Evolutionary conservation across 2,329 filamentous ascomycete species (phyloP).

Genomic region (Harringtonia aguacate): DNA sequence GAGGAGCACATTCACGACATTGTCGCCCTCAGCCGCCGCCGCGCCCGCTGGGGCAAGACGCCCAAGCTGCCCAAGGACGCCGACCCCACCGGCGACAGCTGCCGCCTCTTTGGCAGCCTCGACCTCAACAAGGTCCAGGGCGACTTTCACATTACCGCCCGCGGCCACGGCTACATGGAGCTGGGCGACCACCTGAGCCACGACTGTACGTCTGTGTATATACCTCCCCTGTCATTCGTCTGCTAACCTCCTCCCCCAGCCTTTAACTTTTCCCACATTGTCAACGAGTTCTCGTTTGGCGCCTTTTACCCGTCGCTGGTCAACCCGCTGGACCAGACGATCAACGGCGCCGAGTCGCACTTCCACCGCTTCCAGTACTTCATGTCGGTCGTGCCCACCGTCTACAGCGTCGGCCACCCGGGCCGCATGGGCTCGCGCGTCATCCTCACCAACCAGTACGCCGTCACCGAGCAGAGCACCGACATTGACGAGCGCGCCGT

Average conservation of each 20-base stretch:
- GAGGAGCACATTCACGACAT: conserved; percentile 92
- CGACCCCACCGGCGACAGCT: conserved; percentile 58
- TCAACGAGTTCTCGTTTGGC: conserved; percentile 93
- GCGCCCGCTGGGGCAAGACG: conserved; percentile 63
- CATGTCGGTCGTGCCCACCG: conserved; percentile 85
- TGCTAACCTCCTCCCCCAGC: conserved; percentile 36
- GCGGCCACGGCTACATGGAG: conserved; percentile 90
- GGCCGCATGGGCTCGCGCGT: conserved; percentile 34
- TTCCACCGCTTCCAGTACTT: conserved; percentile 99
- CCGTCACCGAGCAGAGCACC: conserved; percentile 80
- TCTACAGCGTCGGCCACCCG: conserved; percentile 60
- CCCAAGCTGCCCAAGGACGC: conserved; percentile 46
- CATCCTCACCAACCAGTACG: conserved; percentile 94
- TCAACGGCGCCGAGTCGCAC: conserved; percentile 61
- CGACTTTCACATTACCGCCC: conserved; percentile 93
- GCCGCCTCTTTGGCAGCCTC: conserved; percentile 80
- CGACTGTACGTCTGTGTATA: conserved; percentile 41
- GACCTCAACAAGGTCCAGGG: conserved; percentile 95
- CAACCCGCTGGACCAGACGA: conserved; percentile 89
- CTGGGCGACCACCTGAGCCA: conserved; percentile 74
- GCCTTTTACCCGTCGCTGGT: conserved; percentile 90
- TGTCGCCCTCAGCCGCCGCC: conserved; percentile 55
- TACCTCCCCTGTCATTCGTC: not conserved
- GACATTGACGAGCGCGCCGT: conserved; percentile 58
- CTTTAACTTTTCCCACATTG: conserved; percentile 97